Evolutionary conservation across 257 asterid species (phyloP).

Genomic region (Primulina tabacum): DNA sequence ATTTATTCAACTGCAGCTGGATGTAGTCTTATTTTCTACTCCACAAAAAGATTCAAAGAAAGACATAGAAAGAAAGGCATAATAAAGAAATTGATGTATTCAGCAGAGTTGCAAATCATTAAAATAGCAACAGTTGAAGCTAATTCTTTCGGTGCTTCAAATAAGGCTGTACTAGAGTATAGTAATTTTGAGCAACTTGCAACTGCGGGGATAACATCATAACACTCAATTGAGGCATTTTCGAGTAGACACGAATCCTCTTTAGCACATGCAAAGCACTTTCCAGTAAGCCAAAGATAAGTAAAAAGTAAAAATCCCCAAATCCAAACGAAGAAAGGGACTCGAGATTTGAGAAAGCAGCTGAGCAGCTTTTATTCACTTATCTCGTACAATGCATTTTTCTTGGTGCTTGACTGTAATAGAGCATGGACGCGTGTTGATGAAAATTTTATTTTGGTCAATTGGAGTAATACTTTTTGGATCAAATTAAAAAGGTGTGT

Average conservation of each 20-base stretch:
- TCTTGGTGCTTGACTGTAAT: slow-evolving; percentile 13
- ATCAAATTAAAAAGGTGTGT: neutral
- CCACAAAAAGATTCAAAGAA: neutral
- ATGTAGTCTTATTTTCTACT: slow-evolving; percentile 2
- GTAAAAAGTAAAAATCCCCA: slow-evolving; percentile 17
- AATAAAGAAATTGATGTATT: neutral
- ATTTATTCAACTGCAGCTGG: slow-evolving; percentile 12
- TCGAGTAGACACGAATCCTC: slow-evolving; percentile 3
- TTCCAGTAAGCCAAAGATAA: neutral
- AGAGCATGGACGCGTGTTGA: neutral
- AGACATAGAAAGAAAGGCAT: neutral
- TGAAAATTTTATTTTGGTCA: slow-evolving; percentile 3
- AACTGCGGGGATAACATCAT: slow-evolving; percentile 11
- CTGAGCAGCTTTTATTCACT: slow-evolving; percentile 20
- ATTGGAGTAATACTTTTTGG: neutral
- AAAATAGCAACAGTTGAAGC: slow-evolving; percentile 14
- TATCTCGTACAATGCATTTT: slow-evolving; percentile 20
- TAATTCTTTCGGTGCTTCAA: slow-evolving; percentile 16
- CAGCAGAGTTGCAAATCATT: slow-evolving; percentile 19
- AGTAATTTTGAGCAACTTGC: slow-evolving; percentile 9
- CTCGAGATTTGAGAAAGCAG: slow-evolving; percentile 1
- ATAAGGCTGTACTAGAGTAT: neutral
- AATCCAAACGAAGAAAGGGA: slow-evolving; percentile 6
- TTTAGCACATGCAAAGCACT: slow-evolving; percentile 14
- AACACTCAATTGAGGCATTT: slow-evolving; percentile 12